Base-by-base conservation (phyloP, 768 basidiomycete species). In the Trametes cubensis region DNA sequence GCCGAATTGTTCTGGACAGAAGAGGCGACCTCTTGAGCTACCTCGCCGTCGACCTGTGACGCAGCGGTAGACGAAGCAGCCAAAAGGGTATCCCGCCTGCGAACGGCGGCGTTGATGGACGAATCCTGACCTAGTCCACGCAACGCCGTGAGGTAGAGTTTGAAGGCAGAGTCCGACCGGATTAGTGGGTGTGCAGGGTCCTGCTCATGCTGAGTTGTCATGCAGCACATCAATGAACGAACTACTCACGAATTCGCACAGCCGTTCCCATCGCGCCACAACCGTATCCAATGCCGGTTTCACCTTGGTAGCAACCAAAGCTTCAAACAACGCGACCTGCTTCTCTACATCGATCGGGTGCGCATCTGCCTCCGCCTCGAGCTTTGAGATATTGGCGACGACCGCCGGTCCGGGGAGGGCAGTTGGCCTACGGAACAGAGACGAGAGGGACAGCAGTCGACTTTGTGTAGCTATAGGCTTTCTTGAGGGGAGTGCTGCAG, bases 191-290 rank as follows among this genome's bases (percentile, higher is more conserved):
- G 90, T 13, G 79, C 58, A 14, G 86, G 81, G 67, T 89, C 85
- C 92, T 94, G 63, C 23, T 61, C 10, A 40, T 28, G 26, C 2
- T 46, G 4, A 53, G 49, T 56, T 45, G 55, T 63, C 48, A 50
- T 53, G 52, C 60, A 10, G 52, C 56, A 25, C 52, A 47, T 30
- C 20, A 51, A 28, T 30, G 38, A 40, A 18, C 17, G 4, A 23
- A 53, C 14, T 18, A 38, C 44, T 10, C 48, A 93, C 92, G 70
- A 88, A 92, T 81, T 93, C 89, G 68, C 83, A 84, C 82, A 88
- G 85, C 66, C 86, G 81, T 71, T 94, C 92, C 92, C 92, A 94
- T 58, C 91, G 84, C 69, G 78, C 85, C 59, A 92, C 84, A 58
- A 93, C 76, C 23, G 89, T 76, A 61, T 92, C 87, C 72, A 87